These are phyloP conservation scores for Ogataea polymorpha DNA, from an alignment of 805 yeast species.

Conservation along the genomic window DNA sequence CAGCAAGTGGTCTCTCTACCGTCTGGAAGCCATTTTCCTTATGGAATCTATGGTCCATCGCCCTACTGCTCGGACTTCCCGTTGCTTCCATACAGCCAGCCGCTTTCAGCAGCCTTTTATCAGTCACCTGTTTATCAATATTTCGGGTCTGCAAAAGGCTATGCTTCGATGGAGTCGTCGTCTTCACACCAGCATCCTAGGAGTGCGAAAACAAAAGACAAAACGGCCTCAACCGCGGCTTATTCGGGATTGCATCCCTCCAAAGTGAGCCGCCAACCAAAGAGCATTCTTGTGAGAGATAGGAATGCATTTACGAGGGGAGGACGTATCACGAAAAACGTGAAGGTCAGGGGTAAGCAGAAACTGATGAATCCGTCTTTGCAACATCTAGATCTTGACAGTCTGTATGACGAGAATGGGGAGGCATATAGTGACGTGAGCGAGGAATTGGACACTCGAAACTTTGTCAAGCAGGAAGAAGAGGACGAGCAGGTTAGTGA, in stretches of 20 bases:
- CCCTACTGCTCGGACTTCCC: slow-evolving; percentile 21
- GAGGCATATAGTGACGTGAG: slow-evolving; percentile 19
- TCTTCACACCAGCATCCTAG: slow-evolving; percentile 7
- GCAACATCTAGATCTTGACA: slow-evolving; percentile 25
- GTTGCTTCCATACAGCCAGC: slow-evolving; percentile 12
- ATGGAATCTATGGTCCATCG: slow-evolving; percentile 21
- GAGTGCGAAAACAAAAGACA: not conserved
- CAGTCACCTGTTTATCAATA: slow-evolving; percentile 15
- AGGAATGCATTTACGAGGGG: slow-evolving; percentile 10
- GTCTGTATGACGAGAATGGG: slow-evolving; percentile 20
- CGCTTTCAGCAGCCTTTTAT: slow-evolving; percentile 14
- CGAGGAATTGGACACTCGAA: slow-evolving; percentile 33
- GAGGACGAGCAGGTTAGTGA: slow-evolving; percentile 2
- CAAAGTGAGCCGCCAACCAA: slow-evolving; percentile 11
- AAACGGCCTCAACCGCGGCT: not conserved
- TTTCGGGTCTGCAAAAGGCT: slow-evolving; percentile 15
- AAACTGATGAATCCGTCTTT: slow-evolving; percentile 24
- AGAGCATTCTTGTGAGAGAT: slow-evolving; percentile 17
- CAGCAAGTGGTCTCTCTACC: slow-evolving; percentile 16
- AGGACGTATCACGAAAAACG: slow-evolving; percentile 16
- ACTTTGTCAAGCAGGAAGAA: slow-evolving; percentile 38
- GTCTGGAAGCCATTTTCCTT: slow-evolving; percentile 20
- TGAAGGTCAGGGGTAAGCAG: slow-evolving; percentile 21
- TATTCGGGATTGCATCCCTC: slow-evolving; percentile 1
- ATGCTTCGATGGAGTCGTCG: slow-evolving; percentile 16